Base-by-base conservation (phyloP, 805 yeast genomes). In the Schwanniomyces yamadae region DNA sequence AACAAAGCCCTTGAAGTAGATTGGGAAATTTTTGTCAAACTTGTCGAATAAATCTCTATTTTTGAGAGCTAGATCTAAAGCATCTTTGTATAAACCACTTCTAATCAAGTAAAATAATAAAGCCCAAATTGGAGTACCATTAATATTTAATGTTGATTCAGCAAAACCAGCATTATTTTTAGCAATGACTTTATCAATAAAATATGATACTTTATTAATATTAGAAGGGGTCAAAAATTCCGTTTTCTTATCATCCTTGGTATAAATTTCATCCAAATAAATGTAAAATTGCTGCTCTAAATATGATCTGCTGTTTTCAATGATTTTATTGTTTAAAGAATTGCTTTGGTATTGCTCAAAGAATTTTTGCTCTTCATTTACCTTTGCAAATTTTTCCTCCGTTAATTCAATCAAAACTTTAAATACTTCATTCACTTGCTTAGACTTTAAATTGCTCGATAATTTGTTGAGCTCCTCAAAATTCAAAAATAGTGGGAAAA, bases 61-160 rank as follows among this genome's bases (percentile, higher is more conserved):
- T 31, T 76, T 73, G 4, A 70, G 51, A 2, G 86, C 80, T 34
- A 85, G 75, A 24, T 79, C 80, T 21, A 84, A 63, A 0, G 96
- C 96, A 46, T 90, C 98, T 31, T 77, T 66, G 44, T 77, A 63
- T 45, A 84, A 76, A 2, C 99, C 98, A 3, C 91, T 81, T 52
- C 99, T 79, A 34, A 93, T 58, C 42, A 91, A 67, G 59, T 86
- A 91, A 55, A 84, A 93, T 8, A 93, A 63, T 24, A 88, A 63
- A 0, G 96, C 96, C 99, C 99, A 91, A n/a, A 93, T 77, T 7
- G 98, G 98, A 1, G 77, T 68, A 12, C 89, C 89, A 59, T 91
- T 90, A 16, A 88, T 80, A 36, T 52, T 52, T 37, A 66, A 50
- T 1, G 72, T 66, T 37, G 57, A 58, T n/a, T 53, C 52, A 41